phyloP scores from a whole-genome alignment of 306 rosid genomes.

The Cucurbita pepo region DNA sequence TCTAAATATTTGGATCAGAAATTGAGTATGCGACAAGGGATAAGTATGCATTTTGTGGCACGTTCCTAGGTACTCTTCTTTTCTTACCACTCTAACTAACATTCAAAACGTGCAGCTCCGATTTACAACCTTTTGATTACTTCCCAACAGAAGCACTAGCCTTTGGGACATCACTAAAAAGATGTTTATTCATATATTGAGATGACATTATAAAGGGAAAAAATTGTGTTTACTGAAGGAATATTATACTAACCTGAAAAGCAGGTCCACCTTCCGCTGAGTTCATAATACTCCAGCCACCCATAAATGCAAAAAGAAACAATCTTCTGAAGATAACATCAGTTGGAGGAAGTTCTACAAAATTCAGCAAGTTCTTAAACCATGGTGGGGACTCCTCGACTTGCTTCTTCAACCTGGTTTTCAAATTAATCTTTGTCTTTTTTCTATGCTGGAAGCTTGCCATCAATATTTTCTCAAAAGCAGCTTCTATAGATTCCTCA shows the following conservation, averaged over 20 bases:
- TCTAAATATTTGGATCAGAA: background rate
- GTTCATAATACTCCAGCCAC: slow-evolving; percentile 96
- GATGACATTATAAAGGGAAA: background rate
- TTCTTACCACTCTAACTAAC: background rate
- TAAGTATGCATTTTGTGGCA: background rate
- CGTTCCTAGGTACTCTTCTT: background rate
- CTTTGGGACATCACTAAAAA: background rate
- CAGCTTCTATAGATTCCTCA: slow-evolving; percentile 90
- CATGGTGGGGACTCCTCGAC: slow-evolving; percentile 99
- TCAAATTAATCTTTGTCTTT: slow-evolving; percentile 90
- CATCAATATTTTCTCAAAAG: slow-evolving; percentile 85
- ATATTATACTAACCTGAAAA: slow-evolving; percentile 70
- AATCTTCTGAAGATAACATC: slow-evolving; percentile 76
- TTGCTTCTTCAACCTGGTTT: slow-evolving; percentile 82
- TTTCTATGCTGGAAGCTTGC: slow-evolving; percentile 70
- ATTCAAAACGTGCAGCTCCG: background rate
- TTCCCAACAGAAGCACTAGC: background rate
- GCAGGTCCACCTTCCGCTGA: slow-evolving; percentile 98
- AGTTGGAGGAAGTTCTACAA: slow-evolving; percentile 76
- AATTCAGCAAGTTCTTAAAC: slow-evolving; percentile 61
- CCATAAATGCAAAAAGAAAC: slow-evolving; percentile 93
- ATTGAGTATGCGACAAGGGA: background rate
- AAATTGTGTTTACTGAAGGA: background rate
- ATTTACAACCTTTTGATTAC: background rate
- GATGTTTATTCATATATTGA: background rate